Evolutionary conservation across 352 stramenopile species (phyloP).

Genomic region (Phytophthora boehmeriae): DNA sequence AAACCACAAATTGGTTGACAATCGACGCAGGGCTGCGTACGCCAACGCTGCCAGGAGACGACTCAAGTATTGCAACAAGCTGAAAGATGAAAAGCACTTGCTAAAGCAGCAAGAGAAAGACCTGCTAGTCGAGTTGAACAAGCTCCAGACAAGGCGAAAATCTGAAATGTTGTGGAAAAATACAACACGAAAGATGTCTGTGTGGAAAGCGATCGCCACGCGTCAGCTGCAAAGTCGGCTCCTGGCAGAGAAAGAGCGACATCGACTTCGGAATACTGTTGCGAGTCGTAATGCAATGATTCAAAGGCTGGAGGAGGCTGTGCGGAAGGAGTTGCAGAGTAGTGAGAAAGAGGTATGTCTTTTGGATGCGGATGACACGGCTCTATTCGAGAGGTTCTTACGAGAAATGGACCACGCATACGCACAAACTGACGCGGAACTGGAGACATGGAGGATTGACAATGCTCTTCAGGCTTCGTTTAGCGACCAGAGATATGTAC

Average conservation of each 20-base stretch:
- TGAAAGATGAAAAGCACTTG: slow-evolving; percentile 11
- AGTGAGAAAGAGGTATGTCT: background rate
- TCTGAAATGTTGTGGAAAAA: background rate
- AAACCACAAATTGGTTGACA: background rate
- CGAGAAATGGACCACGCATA: slow-evolving; percentile 17
- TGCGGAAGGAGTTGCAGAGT: slow-evolving; percentile 5
- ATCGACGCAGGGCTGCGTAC: slow-evolving; percentile 3
- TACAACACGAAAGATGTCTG: slow-evolving; percentile 3
- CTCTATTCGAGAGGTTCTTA: slow-evolving; percentile 24
- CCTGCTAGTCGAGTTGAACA: background rate
- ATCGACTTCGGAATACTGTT: slow-evolving; percentile 11
- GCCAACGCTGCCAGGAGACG: slow-evolving; percentile 18
- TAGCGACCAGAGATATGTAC: background rate
- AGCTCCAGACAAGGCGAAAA: slow-evolving; percentile 3
- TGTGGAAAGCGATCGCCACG: slow-evolving; percentile 21
- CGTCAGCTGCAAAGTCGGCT: slow-evolving; percentile 21
- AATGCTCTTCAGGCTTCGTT: background rate
- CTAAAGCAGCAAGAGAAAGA: slow-evolving; percentile 8
- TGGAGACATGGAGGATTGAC: slow-evolving; percentile 8
- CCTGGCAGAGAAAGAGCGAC: slow-evolving; percentile 15
- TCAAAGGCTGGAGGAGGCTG: slow-evolving; percentile 10
- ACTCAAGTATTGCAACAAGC: slow-evolving; percentile 17
- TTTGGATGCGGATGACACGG: slow-evolving; percentile 4
- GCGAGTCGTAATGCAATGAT: slow-evolving; percentile 9
- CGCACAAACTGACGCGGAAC: slow-evolving; percentile 9